Evolutionary conservation across 257 asterid species (phyloP), one percentile per base, ranked within the genome.

Genomic region (Anisodus tanguticus): DNA sequence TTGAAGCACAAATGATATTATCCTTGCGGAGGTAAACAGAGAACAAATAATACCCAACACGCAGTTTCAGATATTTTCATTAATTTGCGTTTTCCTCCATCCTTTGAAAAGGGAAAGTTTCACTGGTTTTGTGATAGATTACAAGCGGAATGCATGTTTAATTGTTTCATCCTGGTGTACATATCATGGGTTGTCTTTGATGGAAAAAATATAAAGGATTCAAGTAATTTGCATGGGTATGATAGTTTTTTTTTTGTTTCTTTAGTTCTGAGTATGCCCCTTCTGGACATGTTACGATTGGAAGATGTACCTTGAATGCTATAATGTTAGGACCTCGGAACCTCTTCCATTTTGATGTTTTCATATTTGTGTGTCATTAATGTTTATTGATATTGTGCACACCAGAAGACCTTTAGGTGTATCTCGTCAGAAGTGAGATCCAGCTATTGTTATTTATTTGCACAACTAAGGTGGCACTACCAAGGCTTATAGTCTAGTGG

Each of bases 341-440:
- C 80, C 80, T 47, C 59, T 72, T 72, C 43, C 80, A 22, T 47
- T 72, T 19, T 47, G 80, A 72, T 47, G 80, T 49, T 47, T n/a
- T 47, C 37, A 72, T 72, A 71, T 71, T 71, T 43, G 17, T 60
- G 6, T 4, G 58, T 71, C 37, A 45, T 10, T 43, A 2, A 71
- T 71, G 57, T 43, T 71, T 45, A 37, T 43, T 71, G 60, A 72
- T 72, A 47, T 47, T 72, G 19, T 22, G 60, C 51, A 72, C 19
- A 47, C 60, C 19, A 19, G 19, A 10, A 10, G 5, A 45, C 37
- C 80, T 71, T 45, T 43, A 43, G 13, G 79, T 17, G 9, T 43
- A 9, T 43, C 3, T 19, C 26, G 13, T 13, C 76, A 35, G 19
- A 66, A 31, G 59, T 49, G 12, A 72, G 43, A 72, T 45, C 59